Base-by-base conservation (phyloP, 176 grass and related monocot genomes). In the Triticum timopheevii region DNA sequence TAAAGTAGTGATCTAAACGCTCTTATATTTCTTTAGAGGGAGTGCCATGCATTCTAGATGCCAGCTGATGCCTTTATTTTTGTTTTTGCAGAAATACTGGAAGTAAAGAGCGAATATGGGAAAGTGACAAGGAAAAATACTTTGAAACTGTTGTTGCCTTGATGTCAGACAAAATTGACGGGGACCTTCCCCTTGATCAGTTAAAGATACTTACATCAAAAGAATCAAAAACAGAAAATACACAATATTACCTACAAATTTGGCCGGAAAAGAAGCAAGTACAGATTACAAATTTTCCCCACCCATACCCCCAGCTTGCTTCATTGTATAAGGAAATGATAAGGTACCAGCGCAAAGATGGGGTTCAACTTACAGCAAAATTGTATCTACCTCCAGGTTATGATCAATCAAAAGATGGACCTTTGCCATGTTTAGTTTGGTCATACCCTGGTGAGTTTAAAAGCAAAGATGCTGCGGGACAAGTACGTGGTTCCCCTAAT, bases 141-240 rank as follows among this genome's bases (percentile, higher is more conserved):
- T 99, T 92, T 84, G 97, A 97, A 93, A 85, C 89, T 83, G 94
- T 97, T 76, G 87, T 97, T 91, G 87, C 89, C 49, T 78, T 99
- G 75, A 99, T 97, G 97, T 99, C 94, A 31, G 97, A 97, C 80
- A 90, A 90, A 79, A 93, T 89, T 87, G 94, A 99, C 65, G 88
- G 85, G 66, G 90, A 92, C 56, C 80, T 99, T 30, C 42, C 77
- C 70, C 84, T 99, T 81, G 91, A 94, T 67, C 82, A 97, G 80
- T 86, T 99, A 86, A 99, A 92, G 65, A 94, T 99, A 85, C 92
- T 99, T 67, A 93, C 92, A 20, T 99, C 94, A 36, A 97, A 93
- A 91, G 97, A 99, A 87, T 99, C 97, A 54, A 99, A 99, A 92
- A 97, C 97, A 54, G 97, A 99, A 91, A 99, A 99, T 65, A 94